phyloP scores from a whole-genome alignment of 345 rosid species.

The Triadica sebifera region DNA sequence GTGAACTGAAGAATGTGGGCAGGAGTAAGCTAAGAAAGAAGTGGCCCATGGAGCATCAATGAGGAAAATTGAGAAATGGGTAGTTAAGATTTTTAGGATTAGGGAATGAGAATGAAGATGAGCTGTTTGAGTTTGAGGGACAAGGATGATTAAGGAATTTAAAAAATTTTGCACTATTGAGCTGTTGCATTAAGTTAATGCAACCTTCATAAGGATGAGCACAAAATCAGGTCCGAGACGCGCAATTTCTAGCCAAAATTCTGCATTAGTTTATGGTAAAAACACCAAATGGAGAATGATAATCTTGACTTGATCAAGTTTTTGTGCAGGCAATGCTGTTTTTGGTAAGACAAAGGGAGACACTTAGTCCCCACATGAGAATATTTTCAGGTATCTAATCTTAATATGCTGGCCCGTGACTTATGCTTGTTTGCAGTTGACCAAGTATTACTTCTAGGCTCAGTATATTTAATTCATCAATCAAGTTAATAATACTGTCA shows the following conservation, averaged over 20 bases:
- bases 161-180: neutral
- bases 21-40: slow-evolving; percentile 15
- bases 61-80: neutral
- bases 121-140: neutral
- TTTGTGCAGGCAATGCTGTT: too few relatives aligned
- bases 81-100: neutral
- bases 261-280: neutral
- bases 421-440: too few relatives aligned
- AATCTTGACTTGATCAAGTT: slow-evolving; percentile 8
- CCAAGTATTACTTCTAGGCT: too few relatives aligned
- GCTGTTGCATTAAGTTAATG: neutral
- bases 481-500: too few relatives aligned
- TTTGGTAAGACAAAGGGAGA: neutral
- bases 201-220: neutral
- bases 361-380: neutral
- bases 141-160: neutral
- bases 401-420: slow-evolving; percentile 10
- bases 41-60: slow-evolving; percentile 6
- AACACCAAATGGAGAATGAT: neutral
- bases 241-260: neutral
- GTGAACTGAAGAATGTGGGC: slow-evolving; percentile 3
- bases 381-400: neutral
- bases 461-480: too few relatives aligned
- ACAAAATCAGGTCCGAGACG: neutral
- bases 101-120: neutral